Conservation (phyloP, 768 basidiomycete genomes). For the Trametes sanguinea region DNA sequence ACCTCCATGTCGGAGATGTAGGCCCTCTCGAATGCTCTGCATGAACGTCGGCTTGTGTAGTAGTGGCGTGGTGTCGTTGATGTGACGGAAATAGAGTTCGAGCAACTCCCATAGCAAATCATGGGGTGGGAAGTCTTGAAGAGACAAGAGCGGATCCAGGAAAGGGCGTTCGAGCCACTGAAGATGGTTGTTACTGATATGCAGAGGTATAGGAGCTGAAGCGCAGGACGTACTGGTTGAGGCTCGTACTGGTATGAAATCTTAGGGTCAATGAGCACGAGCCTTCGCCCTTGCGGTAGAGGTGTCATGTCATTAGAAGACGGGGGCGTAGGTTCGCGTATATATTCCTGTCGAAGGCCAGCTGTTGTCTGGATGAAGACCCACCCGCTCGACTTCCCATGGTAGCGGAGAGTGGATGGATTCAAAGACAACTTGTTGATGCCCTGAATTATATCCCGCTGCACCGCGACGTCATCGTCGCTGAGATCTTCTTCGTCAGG, state of each 20-base stretch:
- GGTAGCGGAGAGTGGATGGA: conserved; percentile 35
- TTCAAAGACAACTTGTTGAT: conserved; percentile 32
- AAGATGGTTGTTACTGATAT: no score
- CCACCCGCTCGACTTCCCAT: conserved; percentile 46
- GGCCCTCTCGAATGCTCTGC: conserved; percentile 44
- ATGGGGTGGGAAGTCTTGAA: conserved; percentile 49
- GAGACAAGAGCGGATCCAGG: conserved; percentile 17
- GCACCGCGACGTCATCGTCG: conserved; percentile 27
- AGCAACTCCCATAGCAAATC: conserved; percentile 55
- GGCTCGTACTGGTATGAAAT: neutral
- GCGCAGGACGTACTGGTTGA: neutral
- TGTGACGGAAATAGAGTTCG: conserved; percentile 60
- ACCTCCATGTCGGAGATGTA: conserved; percentile 49
- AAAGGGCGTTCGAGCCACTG: conserved; percentile 4
- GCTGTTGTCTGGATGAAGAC: conserved; percentile 42
- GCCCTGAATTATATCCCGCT: conserved; percentile 28
- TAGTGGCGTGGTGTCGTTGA: conserved; percentile 64
- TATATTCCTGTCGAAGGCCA: conserved; percentile 41
- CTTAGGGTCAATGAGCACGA: neutral
- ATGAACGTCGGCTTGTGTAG: conserved; percentile 75
- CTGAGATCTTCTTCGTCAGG: conserved; percentile 30
- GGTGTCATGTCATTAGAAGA: neutral
- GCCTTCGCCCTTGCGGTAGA: neutral
- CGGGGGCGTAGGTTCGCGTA: conserved; percentile 17
- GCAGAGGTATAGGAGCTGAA: no score